phyloP scores from a whole-genome alignment of 768 basidiomycete genomes.

The Strobilomyces confusus region DNA sequence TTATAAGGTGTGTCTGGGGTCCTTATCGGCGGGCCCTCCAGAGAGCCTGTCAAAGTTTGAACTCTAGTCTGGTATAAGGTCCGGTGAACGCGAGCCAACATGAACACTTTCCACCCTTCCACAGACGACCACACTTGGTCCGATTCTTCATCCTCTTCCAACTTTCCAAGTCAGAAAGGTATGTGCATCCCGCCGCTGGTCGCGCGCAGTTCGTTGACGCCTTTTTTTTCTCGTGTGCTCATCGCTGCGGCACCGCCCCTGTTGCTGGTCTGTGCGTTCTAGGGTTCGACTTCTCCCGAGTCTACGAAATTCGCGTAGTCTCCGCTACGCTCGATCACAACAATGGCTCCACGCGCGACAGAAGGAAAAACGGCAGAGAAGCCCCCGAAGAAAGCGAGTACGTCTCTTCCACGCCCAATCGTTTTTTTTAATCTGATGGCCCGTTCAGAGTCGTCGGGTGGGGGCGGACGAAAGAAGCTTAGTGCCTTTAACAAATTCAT shows the following conservation, averaged over 20 bases:
- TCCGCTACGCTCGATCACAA: conserved; percentile 7
- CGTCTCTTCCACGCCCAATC: conserved; percentile 20
- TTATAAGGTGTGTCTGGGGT: conserved; percentile 29
- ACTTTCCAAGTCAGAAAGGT: conserved; percentile 15
- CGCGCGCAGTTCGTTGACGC: conserved; percentile 5
- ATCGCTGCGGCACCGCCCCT: conserved; percentile 24
- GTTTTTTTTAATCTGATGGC: conserved; percentile 5
- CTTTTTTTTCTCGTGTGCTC: background rate
- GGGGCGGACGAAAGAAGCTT: conserved; percentile 53
- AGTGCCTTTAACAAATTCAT: conserved; percentile 78
- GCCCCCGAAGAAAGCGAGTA: conserved; percentile 52
- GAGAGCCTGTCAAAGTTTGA: conserved; percentile 17
- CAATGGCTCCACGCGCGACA: conserved; percentile 43
- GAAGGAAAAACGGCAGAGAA: conserved; percentile 43
- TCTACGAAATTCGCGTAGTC: conserved; percentile 10
- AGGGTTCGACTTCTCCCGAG: conserved; percentile 15
- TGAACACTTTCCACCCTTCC: conserved; percentile 44
- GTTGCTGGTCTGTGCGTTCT: conserved; percentile 28
- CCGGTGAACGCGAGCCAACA: conserved; percentile 50
- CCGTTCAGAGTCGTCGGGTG: conserved; percentile 46
- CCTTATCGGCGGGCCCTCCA: conserved; percentile 15
- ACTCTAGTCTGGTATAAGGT: conserved; percentile 48
- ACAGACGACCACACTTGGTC: conserved; percentile 33
- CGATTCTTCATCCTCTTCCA: conserved; percentile 7
- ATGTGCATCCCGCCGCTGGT: background rate